Evolutionary conservation across 2,329 filamentous ascomycete species (phyloP).

Genomic region (Knoxdaviesia capensis): DNA sequence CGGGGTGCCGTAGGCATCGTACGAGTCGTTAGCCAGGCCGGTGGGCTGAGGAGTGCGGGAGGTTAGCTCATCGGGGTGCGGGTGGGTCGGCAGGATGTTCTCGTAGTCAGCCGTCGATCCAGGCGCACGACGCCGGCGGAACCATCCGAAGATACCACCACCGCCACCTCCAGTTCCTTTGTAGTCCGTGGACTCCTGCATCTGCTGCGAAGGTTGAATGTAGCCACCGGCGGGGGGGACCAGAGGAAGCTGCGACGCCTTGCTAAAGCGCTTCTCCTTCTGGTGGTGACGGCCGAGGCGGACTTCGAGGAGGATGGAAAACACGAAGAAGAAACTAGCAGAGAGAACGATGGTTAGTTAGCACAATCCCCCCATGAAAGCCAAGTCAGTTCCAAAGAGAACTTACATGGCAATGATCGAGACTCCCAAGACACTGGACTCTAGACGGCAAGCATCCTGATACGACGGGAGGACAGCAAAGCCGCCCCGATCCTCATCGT

Average conservation of each 20-base stretch:
- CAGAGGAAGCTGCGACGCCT: too few species aligned
- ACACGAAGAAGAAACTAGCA: conserved; percentile 50
- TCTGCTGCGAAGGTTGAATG: too few species aligned
- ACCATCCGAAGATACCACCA: too few species aligned
- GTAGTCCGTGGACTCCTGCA: too few species aligned
- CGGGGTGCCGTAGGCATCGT: conserved; percentile 1
- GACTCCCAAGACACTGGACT: conserved; percentile 60
- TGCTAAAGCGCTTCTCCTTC: conserved; percentile 39
- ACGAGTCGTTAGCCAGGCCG: too few species aligned
- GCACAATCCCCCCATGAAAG: background rate
- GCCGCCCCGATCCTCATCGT: conserved; percentile 17
- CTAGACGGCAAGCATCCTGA: conserved; percentile 44
- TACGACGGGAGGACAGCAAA: conserved; percentile 28
- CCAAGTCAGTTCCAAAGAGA: background rate
- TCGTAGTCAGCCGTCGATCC: conserved; percentile 8
- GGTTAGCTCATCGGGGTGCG: conserved; percentile 17
- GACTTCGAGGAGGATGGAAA: conserved; percentile 50
- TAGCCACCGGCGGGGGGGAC: too few species aligned
- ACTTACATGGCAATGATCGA: conserved; percentile 56
- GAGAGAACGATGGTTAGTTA: background rate
- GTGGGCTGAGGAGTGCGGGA: too few species aligned
- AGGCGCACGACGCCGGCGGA: background rate
- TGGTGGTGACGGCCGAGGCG: conserved; percentile 50
- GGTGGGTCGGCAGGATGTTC: conserved; percentile 17
- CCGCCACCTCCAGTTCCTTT: too few species aligned